Evolutionary conservation across 106 monocot species (phyloP), one percentile per base, ranked within the genome.

Genomic region (Gastrodia elata): DNA sequence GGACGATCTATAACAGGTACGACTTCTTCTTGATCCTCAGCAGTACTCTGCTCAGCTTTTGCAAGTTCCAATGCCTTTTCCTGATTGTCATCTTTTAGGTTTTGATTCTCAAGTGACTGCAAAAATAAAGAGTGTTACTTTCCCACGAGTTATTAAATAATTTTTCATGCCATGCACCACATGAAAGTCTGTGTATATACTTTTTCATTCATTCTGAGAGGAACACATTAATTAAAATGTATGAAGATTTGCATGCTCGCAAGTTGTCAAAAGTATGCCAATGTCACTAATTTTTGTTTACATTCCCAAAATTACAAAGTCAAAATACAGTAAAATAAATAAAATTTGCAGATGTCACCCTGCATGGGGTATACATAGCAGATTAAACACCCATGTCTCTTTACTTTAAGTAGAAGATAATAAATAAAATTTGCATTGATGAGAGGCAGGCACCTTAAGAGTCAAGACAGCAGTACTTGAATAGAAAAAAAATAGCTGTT

Each of bases 1-100:
- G 92, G 97, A 18, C 81, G 76, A 82, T 90, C 84, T 24, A 84
- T 71, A 72, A 90, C 67, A 75, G 88, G 92, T 77, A 86, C 78
- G 40, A 90, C 38, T n/a, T n/a, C n/a, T 68, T 81, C 82, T n/a
- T 80, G 74, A 15, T 73, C 71, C 15, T 4, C n/a, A 49, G 79
- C 80, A 72, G 25, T 67, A 48, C 65, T 74, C 65, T 82, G 65
- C 25, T 74, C 39, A 69, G 25, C 69, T 39, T 67, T 38, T 67
- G 67, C 67, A 67, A 18, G 16, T 36, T 67, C 37, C 38, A 16
- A 28, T 65, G 37, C 3, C 1, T 67, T 37, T 67, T 34, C 6
- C 67, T 36, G 67, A 22, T 52, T 52, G 52, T 52, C n/a, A 52
- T 22, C 52, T 52, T 52, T 22, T n/a, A n/a, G 4, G 52, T 3